Conservation (phyloP, 352 stramenopile species). For the Thalassiosira ordinaria region DNA sequence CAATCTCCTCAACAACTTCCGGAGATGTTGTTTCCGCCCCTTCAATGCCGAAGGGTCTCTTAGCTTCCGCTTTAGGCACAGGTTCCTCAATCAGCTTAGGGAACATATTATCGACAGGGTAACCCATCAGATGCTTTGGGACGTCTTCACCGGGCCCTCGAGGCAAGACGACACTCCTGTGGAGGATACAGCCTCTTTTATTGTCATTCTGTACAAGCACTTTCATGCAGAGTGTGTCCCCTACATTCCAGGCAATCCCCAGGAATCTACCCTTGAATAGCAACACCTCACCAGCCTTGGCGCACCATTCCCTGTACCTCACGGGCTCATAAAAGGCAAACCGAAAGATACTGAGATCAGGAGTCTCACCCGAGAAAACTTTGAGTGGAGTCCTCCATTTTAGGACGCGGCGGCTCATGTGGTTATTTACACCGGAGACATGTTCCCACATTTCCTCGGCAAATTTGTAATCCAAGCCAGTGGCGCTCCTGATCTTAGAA, state of each 20-base stretch:
- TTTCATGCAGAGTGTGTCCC: background rate
- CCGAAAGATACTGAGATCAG: background rate
- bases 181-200: background rate
- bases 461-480: background rate
- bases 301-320: background rate
- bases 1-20: too few species aligned
- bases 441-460: background rate
- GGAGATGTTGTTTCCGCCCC: too few species aligned
- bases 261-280: background rate
- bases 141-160: background rate
- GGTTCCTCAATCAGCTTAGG: background rate
- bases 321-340: background rate
- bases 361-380: background rate
- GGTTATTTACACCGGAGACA: background rate
- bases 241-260: slow-evolving; percentile 9
- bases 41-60: background rate
- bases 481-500: background rate
- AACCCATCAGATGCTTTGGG: background rate
- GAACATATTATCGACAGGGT: background rate
- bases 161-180: background rate
- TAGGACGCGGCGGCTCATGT: background rate
- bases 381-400: background rate
- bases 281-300: background rate
- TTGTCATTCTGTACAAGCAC: background rate
- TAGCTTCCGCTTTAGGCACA: too few species aligned